Evolutionary conservation across 345 rosid species (phyloP), one percentile per base, ranked within the genome.

Genomic region (Carallia brachiata): DNA sequence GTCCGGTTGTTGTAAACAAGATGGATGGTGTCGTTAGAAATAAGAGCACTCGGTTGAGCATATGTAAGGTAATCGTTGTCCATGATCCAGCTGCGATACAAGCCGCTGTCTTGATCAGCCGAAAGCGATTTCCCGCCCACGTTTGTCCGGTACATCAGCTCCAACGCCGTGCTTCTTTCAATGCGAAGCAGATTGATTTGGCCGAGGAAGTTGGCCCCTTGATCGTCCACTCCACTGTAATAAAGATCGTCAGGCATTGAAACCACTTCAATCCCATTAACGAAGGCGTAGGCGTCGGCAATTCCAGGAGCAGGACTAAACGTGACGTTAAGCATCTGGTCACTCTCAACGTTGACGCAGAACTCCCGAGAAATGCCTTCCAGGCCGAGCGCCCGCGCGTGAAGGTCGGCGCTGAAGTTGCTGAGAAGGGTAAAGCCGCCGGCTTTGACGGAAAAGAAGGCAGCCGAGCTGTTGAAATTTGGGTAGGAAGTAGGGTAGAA

Each of bases 191-290:
- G 17, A 58, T 50, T 62, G 39, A 8, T 67, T 50, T 74, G 62
- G 17, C 83, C 84, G 9, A 75, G 13, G 4, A 72, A 12, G 15
- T 15, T n/a, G 13, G 13, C 12, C 3, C 17, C 37, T 7, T 2
- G 50, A 44, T 30, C 50, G 19, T 0, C 16, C 1, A 6, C 18
- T 1, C 19, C 2, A 12, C 10, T 28, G 48, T 73, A 80, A 44
- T 78, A 79, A 12, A 81, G 81, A 48, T 27, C 4, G 18, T 19
- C 7, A 0, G 84, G 84, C 75, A 80, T 73, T n/a, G 84, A 80
- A 28, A 83, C 74, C 13, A 83, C 34, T 64, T 83, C 82, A 4
- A 83, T 72, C 23, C 79, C 84, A 30, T 80, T 83, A 67, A 83
- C 63, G 30, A 83, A 73, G 28, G 80, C 82, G 19, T 62, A 78